A percentile compares a stretch with the other conserved stretches of the same genome.
These are phyloP conservation scores for Xylaria sp. DNA, from an alignment of 2,329 filamentous ascomycete genomes.

Conservation along the genomic window DNA sequence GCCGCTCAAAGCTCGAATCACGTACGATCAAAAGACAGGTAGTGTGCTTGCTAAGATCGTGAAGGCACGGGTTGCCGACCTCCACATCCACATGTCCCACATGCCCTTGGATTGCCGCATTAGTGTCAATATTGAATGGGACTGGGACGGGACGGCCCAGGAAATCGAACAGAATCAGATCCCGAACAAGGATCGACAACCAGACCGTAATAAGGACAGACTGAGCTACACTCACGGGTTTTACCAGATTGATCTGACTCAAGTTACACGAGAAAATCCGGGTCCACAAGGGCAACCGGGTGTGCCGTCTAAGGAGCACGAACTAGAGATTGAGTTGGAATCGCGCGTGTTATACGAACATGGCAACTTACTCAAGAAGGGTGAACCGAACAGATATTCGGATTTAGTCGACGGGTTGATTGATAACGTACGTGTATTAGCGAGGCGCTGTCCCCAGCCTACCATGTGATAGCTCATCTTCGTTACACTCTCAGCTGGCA, in stretches of 20 bases:
- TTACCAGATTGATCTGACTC: conserved; percentile 92
- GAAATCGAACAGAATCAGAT: conserved; percentile 59
- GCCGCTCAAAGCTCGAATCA: conserved; percentile 74
- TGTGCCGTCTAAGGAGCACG: conserved; percentile 72
- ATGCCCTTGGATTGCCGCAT: conserved; percentile 89
- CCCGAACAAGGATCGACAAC: conserved; percentile 53
- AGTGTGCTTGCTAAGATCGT: conserved; percentile 84
- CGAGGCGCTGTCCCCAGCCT: conserved; percentile 47
- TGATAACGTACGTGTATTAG: conserved; percentile 74
- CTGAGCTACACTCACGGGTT: conserved; percentile 88
- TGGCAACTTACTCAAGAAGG: conserved; percentile 64
- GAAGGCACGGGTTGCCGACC: conserved; percentile 86
- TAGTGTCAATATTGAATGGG: conserved; percentile 94
- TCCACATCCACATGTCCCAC: conserved; percentile 85
- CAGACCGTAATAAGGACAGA: conserved; percentile 85
- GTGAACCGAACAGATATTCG: conserved; percentile 68
- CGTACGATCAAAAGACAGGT: conserved; percentile 76
- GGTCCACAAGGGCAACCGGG: conserved; percentile 53
- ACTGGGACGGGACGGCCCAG: conserved; percentile 75
- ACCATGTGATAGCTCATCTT: conserved; percentile 22
- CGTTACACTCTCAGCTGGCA: not conserved
- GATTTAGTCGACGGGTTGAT: conserved; percentile 77
- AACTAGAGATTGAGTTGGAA: conserved; percentile 83
- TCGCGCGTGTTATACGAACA: conserved; percentile 72
- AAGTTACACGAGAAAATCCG: conserved; percentile 70